Conservation (phyloP, 805 yeast genomes). For the Pichia ethanolica region DNA sequence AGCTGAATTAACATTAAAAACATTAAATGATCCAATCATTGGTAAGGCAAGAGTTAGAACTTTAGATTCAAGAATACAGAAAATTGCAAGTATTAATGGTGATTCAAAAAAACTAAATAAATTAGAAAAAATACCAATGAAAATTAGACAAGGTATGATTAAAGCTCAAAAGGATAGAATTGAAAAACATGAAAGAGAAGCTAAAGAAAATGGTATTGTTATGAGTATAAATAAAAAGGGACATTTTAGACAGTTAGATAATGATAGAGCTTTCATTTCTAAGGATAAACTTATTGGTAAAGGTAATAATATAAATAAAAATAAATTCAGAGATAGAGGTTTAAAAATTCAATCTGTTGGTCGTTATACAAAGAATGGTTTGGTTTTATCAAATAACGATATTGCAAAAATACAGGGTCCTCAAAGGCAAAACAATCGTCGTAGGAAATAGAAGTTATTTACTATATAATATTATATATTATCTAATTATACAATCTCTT, state of each 20-base stretch:
- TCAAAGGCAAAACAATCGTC: background rate
- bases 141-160: constrained; percentile 78
- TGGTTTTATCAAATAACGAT: constrained; percentile 61
- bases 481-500: too few species aligned
- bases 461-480: too few species aligned
- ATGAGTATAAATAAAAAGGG: constrained; percentile 65
- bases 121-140: constrained; percentile 82
- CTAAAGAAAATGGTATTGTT: constrained; percentile 86
- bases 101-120: constrained; percentile 27
- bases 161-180: constrained; percentile 45
- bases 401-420: constrained; percentile 38
- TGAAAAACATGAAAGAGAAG: constrained; percentile 60
- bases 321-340: constrained; percentile 59
- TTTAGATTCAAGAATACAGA: constrained; percentile 48
- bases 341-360: constrained; percentile 73
- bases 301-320: constrained; percentile 30
- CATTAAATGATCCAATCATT: constrained; percentile 54
- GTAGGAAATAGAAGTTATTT: background rate
- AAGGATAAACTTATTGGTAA: constrained; percentile 47
- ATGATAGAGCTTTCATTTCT: constrained; percentile 47
- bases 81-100: constrained; percentile 41
- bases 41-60: constrained; percentile 67
- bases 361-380: constrained; percentile 68
- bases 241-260: constrained; percentile 44
- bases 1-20: constrained; percentile 57